Base-by-base conservation (phyloP, 2,329 filamentous ascomycete species). In the Aureobasidium sp. region DNA sequence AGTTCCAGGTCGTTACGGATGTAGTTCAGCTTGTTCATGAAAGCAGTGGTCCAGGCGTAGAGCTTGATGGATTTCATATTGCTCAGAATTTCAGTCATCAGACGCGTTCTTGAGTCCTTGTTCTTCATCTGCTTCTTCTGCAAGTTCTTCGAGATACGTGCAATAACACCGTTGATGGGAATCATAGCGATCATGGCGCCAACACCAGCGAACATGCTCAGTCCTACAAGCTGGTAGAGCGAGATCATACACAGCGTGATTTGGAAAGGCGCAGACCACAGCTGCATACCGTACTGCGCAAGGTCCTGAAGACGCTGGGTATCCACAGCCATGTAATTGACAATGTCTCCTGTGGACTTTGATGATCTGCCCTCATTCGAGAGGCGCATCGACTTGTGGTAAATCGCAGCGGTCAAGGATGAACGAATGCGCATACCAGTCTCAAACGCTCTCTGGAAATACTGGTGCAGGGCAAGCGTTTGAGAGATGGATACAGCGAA, bases 41-140 rank as follows among this genome's bases (percentile, higher is more conserved):
- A 99, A 14, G 94, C 93, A 34, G 87, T 88, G 36, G 92, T 93
- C 94, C 94, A 99, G 34, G 94, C 94, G 73, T 97, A 99, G 25
- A 99, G 84, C 78, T 99, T 99, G 79, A 99, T 81, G 72, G 91
- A 96, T 80, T 99, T 99, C 90, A 99, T 99, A 77, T 97, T 97
- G 80, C 95, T 97, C 71, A 99, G 81, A 67, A 99, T 99, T 75
- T 99, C 94, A 7, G 93, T 95, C 81, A 97, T 97, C 62, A 99
- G 78, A 54, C 93, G 85, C 50, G 92, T 96, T 71, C 94, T 85
- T 42, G 91, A 84, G 70, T 99, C 94, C 78, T 99, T 99, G 79
- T 97, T 97, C 80, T 95, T 96, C 94, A 99, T 99, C 78, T 99
- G 94, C 66, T 86, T 81, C 76, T 97, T 95, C 73, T 99, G 95